Evolutionary conservation across 768 basidiomycete species (phyloP).

Genomic region (Coprinopsis sp.): DNA sequence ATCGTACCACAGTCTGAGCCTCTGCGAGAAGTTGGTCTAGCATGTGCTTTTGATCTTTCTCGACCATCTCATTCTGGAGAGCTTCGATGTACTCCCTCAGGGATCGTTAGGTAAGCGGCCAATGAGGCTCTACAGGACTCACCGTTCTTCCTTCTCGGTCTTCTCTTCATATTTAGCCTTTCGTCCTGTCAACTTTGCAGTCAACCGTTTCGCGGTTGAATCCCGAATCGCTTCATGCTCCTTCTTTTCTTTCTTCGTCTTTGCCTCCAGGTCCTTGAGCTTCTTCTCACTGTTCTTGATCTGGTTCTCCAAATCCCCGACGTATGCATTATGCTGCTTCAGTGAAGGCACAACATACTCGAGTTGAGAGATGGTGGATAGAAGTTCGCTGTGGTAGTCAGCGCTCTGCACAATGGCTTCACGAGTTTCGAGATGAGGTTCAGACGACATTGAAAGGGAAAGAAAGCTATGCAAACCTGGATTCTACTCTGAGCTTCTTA

Average conservation of each 20-base stretch:
- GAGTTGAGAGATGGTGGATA: constrained; percentile 29
- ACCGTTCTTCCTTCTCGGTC: constrained; percentile 44
- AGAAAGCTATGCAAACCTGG: too few relatives aligned
- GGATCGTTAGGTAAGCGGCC: not conserved
- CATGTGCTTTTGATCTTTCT: constrained; percentile 29
- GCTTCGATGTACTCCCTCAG: constrained; percentile 43
- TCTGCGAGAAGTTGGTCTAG: constrained; percentile 29
- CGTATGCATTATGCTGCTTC: constrained; percentile 30
- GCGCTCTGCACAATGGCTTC: constrained; percentile 35
- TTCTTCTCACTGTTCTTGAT: constrained; percentile 19
- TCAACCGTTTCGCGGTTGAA: constrained; percentile 33
- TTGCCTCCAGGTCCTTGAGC: constrained; percentile 26
- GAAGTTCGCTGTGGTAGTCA: constrained; percentile 32
- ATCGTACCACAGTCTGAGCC: constrained; percentile 32
- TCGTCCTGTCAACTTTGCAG: constrained; percentile 37
- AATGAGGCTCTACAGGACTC: constrained; percentile 7
- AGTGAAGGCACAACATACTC: constrained; percentile 38
- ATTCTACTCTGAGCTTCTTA: too few relatives aligned
- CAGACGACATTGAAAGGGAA: too few relatives aligned
- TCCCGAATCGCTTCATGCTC: constrained; percentile 38
- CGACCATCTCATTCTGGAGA: constrained; percentile 35
- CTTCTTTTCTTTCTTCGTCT: constrained; percentile 42
- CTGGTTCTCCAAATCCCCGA: constrained; percentile 30
- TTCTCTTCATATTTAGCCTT: constrained; percentile 38
- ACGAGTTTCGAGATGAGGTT: constrained; percentile 2